Evolutionary conservation across 2,329 filamentous ascomycete genomes (phyloP).

Genomic region (Xylariomycetidae sp.): DNA sequence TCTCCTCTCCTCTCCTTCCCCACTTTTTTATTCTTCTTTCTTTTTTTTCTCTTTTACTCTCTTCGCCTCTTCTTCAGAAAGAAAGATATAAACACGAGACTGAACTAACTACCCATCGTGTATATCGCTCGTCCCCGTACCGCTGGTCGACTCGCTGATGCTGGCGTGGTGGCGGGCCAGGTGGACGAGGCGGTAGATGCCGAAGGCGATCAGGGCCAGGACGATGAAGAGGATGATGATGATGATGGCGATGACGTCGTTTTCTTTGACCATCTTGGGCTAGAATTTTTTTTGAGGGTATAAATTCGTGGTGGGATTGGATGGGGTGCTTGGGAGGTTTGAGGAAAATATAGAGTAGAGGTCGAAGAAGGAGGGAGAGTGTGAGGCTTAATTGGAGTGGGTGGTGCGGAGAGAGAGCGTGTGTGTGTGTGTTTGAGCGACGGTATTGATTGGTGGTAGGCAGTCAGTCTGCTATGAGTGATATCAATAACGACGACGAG

Average conservation of each 20-base stretch:
- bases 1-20: too few species aligned
- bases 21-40: too few species aligned
- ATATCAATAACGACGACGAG: too few species aligned
- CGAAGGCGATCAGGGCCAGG: constrained; percentile 56
- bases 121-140: constrained; percentile 8
- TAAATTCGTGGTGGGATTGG: background rate
- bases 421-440: background rate
- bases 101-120: background rate
- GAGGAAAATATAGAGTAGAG: constrained; percentile 3
- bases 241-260: constrained; percentile 65
- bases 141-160: constrained; percentile 12
- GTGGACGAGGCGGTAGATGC: constrained; percentile 58
- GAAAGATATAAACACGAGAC: too few species aligned
- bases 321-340: constrained; percentile 1
- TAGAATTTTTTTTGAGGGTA: constrained; percentile 5
- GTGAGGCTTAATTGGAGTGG: background rate
- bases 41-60: too few species aligned
- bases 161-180: constrained; percentile 36
- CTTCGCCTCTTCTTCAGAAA: too few species aligned
- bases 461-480: too few species aligned
- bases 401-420: background rate
- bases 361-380: background rate
- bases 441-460: constrained; percentile 1
- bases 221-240: constrained; percentile 63
- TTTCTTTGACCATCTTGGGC: constrained; percentile 53